Evolutionary conservation across 306 rosid genomes (phyloP).

Genomic region (Glycine tomentella): DNA sequence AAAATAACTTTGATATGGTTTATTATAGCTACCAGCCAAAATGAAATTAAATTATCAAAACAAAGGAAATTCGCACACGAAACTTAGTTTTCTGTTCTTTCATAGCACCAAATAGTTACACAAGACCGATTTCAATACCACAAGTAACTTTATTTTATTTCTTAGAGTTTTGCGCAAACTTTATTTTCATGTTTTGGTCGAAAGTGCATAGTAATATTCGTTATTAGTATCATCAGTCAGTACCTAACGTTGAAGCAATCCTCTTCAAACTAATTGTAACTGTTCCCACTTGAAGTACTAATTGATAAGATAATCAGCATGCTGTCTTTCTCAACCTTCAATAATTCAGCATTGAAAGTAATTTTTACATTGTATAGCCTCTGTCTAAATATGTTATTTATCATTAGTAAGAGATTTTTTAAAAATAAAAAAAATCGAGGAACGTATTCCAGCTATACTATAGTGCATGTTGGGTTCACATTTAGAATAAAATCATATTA

Average conservation of each 20-base stretch:
- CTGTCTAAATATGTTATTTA: too few relatives aligned
- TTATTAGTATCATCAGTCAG: slow-evolving; percentile 15
- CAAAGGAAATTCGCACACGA: slow-evolving; percentile 9
- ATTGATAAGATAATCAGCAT: not conserved
- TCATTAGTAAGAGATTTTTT: too few relatives aligned
- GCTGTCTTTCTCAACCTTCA: not conserved
- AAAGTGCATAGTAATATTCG: not conserved
- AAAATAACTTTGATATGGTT: not conserved
- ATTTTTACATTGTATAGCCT: not conserved
- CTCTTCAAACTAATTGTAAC: not conserved
- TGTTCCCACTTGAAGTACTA: not conserved
- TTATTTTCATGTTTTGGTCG: not conserved
- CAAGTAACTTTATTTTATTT: not conserved
- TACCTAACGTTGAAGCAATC: slow-evolving; percentile 16
- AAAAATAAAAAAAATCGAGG: too few relatives aligned
- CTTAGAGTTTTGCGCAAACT: too few relatives aligned
- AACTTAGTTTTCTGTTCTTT: not conserved
- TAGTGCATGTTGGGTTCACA: too few relatives aligned
- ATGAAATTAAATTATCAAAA: not conserved
- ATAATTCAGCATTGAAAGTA: not conserved
- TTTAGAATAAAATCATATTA: too few relatives aligned
- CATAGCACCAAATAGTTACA: not conserved
- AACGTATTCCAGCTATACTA: too few relatives aligned
- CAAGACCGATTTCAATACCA: slow-evolving; percentile 1
- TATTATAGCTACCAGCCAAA: not conserved